A percentile compares a stretch with the other conserved stretches of the same genome.
phyloP scores from a whole-genome alignment of 305 asterid genomes.

The Vinca major region DNA sequence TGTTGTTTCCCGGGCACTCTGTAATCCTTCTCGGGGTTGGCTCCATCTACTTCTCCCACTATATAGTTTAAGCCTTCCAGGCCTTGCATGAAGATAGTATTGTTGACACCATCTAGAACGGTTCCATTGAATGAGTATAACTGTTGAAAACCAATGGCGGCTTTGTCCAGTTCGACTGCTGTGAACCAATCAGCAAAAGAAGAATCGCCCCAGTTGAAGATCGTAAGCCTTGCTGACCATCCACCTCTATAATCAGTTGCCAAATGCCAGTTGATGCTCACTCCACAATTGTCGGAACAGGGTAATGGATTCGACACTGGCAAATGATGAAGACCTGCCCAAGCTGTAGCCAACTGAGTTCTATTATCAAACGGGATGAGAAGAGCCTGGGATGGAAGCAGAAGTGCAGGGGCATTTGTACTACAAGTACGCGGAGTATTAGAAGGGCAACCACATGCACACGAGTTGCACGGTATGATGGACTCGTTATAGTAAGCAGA shows the following conservation, averaged over 20 bases:
- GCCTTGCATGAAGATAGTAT: slow-evolving; percentile 85
- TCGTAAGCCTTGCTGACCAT: slow-evolving; percentile 80
- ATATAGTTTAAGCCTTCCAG: slow-evolving; percentile 60
- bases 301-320: slow-evolving; percentile 65
- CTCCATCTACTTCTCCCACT: slow-evolving; percentile 55
- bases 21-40: slow-evolving; percentile 43
- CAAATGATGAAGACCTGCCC: slow-evolving; percentile 67
- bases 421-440: slow-evolving; percentile 41
- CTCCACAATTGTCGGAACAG: slow-evolving; percentile 83
- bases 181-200: slow-evolving; percentile 73
- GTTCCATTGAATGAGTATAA: slow-evolving; percentile 82
- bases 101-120: slow-evolving; percentile 36
- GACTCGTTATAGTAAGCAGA: slow-evolving; percentile 92
- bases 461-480: slow-evolving; percentile 71
- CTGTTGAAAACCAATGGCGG: slow-evolving; percentile 54
- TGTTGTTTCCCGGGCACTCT: slow-evolving; percentile 85
- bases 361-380: slow-evolving; percentile 76
- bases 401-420: slow-evolving; percentile 44
- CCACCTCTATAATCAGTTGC: slow-evolving; percentile 71
- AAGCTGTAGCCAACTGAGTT: slow-evolving; percentile 44
- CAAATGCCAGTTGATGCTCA: slow-evolving; percentile 84
- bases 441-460: slow-evolving; percentile 78
- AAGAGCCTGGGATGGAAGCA: slow-evolving; percentile 79
- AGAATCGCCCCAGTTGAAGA: slow-evolving; percentile 79
- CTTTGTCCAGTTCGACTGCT: slow-evolving; percentile 52